Conservation (phyloP, 805 yeast genomes). For the Phaffomyces thermotolerans region DNA sequence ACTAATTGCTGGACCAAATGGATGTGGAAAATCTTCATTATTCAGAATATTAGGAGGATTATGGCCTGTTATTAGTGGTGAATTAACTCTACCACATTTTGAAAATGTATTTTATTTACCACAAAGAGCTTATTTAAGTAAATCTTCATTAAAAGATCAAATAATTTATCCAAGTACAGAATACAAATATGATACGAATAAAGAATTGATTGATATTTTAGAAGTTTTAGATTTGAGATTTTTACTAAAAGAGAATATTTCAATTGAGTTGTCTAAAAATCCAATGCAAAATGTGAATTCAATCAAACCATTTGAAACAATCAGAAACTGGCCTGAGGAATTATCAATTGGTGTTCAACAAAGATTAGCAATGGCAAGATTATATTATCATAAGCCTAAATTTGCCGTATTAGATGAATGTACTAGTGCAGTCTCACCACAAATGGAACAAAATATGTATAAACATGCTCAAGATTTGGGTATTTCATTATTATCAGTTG, state of each 20-base stretch:
- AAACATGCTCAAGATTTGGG: conserved; percentile 70
- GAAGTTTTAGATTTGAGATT: conserved; percentile 53
- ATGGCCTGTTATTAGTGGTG: conserved; percentile 70
- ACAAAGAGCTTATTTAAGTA: conserved; percentile 78
- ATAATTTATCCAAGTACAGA: conserved; percentile 82
- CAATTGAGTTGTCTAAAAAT: conserved; percentile 27
- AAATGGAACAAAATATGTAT: conserved; percentile 86
- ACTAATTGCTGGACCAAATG: conserved; percentile 91
- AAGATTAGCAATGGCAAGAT: conserved; percentile 85
- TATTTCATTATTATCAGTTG: conserved; percentile 80
- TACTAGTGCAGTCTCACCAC: conserved; percentile 88
- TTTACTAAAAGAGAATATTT: conserved; percentile 39
- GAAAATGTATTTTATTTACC: conserved; percentile 81
- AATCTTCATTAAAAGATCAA: conserved; percentile 69
- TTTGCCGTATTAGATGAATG: conserved; percentile 96
- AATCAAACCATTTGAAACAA: conserved; percentile 49
- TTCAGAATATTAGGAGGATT: conserved; percentile 88
- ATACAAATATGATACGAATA: conserved; percentile 37
- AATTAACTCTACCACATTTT: conserved; percentile 55
- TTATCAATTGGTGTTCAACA: conserved; percentile 90
- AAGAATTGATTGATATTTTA: conserved; percentile 46
- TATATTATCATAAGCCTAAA: conserved; percentile 84
- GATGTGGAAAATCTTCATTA: conserved; percentile 90
- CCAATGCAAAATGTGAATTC: conserved; percentile 26
- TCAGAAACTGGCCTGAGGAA: conserved; percentile 83